Base-by-base conservation (phyloP, 495 filamentous ascomycete species). In the Neurospora pannonica region DNA sequence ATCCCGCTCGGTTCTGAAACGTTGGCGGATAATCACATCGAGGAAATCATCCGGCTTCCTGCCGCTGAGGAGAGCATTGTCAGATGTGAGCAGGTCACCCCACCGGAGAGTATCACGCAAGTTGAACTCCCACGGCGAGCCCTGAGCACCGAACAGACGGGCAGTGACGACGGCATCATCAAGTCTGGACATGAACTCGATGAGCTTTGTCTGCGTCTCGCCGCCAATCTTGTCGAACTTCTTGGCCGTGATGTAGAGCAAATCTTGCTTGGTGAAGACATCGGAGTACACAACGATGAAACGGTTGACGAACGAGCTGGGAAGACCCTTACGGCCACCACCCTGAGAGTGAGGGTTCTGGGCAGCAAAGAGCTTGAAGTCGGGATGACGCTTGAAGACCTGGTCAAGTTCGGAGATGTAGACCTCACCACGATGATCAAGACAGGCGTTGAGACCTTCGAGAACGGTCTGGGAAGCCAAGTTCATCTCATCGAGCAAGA, bases 331-430 rank as follows among this genome's bases (percentile, higher is more conserved):
- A 78, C 97, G 88, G 6, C 97, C 97, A 67, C 94, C 95, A 72
- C 97, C 97, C 81, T 98, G 97, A 79, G 97, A 93, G 83, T 98
- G 95, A 21, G 97, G 97, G 78, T 99, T 99, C 80, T 99, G 97
- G 0, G 97, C 94, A 24, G 97, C 97, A 79, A 99, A 99, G 6
- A 98, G 88, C 67, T 91, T 89, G 79, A 98, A 98, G 72, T 97
- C 84, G 0, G 93, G 91, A 81, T 98, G 95, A 31, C 93, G 88
- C 76, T 90, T 91, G 82, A 99, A 99, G 9, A 91, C 94, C 74
- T 95, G 94, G 76, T 97, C 94, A 11, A 99, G 87, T 78, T 99
- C 97, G 0, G 97, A 90, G 75, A 99, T 91, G 76, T 97, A 99
- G 2, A 97, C 93, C 81, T 97, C 94, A 74, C 96, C 96, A 79